phyloP scores from a whole-genome alignment of 2,329 filamentous ascomycete species.

The Fusarium dlaminii region DNA sequence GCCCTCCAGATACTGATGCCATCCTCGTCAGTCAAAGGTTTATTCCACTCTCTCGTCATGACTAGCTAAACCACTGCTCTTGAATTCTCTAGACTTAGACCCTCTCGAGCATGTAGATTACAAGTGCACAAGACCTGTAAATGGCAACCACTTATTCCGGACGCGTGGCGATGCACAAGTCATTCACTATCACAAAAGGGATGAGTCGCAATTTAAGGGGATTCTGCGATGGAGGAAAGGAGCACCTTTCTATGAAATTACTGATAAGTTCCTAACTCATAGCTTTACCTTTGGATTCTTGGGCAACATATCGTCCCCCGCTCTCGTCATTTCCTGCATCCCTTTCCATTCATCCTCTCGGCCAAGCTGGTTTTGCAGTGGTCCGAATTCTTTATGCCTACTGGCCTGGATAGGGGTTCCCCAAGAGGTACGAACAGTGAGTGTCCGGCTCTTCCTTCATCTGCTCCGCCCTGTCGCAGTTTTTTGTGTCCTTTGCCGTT shows the following conservation, averaged over 20 bases:
- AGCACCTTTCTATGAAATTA: neutral
- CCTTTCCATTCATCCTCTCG: rapidly evolving
- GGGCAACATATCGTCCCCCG: rapidly evolving
- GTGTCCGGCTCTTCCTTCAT: neutral
- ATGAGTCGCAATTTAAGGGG: no score
- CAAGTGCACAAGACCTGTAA: no score
- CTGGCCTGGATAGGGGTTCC: neutral
- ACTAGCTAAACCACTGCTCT: no score
- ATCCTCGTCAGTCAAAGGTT: no score
- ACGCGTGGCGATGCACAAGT: no score
- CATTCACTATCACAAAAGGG: no score
- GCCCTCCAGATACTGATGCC: no score
- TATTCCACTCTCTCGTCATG: no score
- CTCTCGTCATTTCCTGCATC: neutral
- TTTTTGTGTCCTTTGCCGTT: neutral
- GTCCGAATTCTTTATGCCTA: neutral
- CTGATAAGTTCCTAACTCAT: neutral
- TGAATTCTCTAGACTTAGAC: no score
- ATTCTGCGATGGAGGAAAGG: no score
- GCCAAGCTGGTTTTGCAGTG: rapidly evolving
- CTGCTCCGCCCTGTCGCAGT: neutral
- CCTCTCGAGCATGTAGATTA: no score
- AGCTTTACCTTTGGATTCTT: rapidly evolving
- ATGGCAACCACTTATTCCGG: no score
- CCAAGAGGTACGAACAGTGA: neutral